Conservation (phyloP, 2,329 filamentous ascomycete species). For the Colletotrichum tofieldiae region DNA sequence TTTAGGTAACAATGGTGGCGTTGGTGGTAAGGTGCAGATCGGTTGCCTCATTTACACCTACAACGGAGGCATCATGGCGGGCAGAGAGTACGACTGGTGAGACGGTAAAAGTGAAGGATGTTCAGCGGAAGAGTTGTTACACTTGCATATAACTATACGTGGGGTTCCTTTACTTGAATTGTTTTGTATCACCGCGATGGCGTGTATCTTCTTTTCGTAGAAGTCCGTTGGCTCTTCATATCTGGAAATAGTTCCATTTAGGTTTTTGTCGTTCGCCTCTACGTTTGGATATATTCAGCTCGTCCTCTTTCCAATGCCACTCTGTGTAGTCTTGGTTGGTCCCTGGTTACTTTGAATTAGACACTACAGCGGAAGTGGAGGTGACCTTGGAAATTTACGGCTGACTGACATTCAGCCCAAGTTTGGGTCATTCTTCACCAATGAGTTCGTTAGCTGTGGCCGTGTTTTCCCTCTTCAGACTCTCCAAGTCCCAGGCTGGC, state of each 20-base stretch:
- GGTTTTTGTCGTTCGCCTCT: background rate
- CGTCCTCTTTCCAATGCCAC: background rate
- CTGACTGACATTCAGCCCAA: background rate
- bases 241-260: background rate
- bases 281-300: background rate
- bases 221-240: background rate
- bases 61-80: conserved; percentile 2
- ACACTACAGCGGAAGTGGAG: background rate
- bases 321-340: background rate
- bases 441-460: too few relatives aligned
- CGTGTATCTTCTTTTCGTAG: background rate
- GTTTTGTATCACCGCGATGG: too few relatives aligned
- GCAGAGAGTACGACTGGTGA: conserved; percentile 9
- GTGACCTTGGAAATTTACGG: too few relatives aligned
- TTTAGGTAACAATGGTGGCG: conserved; percentile 4
- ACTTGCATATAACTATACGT: background rate
- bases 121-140: background rate
- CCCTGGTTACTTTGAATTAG: background rate
- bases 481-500: too few relatives aligned
- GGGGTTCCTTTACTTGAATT: background rate
- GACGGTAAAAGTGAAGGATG: background rate
- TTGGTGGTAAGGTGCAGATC: conserved; percentile 5
- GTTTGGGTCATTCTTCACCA: too few relatives aligned
- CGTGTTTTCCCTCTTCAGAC: too few relatives aligned
- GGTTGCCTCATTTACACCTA: conserved; percentile 13